phyloP scores from a whole-genome alignment of 192 early-diverging fungal species.

The Chytriomyces hyalinus region DNA sequence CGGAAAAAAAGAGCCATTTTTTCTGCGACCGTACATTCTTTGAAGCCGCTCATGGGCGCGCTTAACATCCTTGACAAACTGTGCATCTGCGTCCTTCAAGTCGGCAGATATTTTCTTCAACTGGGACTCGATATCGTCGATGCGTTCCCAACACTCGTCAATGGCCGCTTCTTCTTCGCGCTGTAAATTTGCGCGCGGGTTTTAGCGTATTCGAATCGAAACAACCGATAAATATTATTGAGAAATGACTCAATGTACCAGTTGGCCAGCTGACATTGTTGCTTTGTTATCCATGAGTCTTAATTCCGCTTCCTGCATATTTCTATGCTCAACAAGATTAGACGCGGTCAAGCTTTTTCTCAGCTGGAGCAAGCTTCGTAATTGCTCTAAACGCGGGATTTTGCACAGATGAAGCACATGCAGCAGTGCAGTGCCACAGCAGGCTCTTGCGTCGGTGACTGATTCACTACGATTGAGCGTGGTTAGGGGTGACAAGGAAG shows the following conservation, averaged over 20 bases:
- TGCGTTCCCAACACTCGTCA: slow-evolving; percentile 14
- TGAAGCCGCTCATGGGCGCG: slow-evolving; percentile 17
- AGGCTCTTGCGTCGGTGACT: neutral
- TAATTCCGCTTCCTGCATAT: slow-evolving; percentile 13
- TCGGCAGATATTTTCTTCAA: neutral
- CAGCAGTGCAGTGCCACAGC: slow-evolving; percentile 9
- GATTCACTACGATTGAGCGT: neutral
- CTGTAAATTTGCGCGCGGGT: neutral
- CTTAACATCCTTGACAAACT: slow-evolving; percentile 20
- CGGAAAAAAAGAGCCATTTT: neutral
- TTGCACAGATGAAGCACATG: slow-evolving; percentile 22
- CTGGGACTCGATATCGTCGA: neutral
- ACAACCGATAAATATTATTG: too few species aligned
- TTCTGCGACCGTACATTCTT: slow-evolving; percentile 2
- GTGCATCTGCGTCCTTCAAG: neutral
- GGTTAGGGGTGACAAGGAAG: neutral
- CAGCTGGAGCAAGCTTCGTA: neutral
- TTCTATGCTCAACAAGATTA: slow-evolving; percentile 10
- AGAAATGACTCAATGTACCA: slow-evolving; percentile 3
- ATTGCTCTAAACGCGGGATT: neutral
- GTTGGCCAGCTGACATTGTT: neutral
- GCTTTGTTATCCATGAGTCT: neutral
- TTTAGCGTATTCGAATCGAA: too few species aligned
- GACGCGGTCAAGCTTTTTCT: neutral
- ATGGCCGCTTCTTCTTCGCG: slow-evolving; percentile 1